Percentiles rank a stretch among this genome's conserved stretches.
Evolutionary conservation across 176 grass and related monocot species (phyloP).

Genomic region (Poa annua): DNA sequence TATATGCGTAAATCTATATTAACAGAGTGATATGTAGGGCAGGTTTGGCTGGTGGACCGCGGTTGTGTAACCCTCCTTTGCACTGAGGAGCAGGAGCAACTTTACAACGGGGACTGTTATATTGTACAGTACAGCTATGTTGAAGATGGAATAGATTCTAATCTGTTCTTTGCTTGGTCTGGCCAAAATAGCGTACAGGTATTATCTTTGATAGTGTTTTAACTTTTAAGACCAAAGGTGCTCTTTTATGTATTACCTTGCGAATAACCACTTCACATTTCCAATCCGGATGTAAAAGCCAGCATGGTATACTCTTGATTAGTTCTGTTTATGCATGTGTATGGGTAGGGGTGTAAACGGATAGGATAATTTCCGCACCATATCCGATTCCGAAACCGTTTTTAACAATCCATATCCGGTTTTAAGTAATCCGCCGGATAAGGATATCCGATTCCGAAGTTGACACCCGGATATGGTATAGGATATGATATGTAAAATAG

Average conservation of each 20-base stretch:
- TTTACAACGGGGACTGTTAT: constrained; percentile 74
- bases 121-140: constrained; percentile 61
- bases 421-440: no score
- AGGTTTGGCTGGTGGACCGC: constrained; percentile 76
- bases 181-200: constrained; percentile 68
- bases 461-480: no score
- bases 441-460: no score
- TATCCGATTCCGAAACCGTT: no score
- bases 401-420: no score
- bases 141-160: constrained; percentile 57
- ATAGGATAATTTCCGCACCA: no score
- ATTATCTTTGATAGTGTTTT: constrained; percentile 8
- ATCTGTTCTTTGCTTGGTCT: constrained; percentile 67
- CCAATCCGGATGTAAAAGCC: not conserved
- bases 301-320: not conserved
- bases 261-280: not conserved
- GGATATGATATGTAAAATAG: no score
- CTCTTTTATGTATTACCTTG: constrained; percentile 5
- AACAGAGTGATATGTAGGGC: constrained; percentile 22
- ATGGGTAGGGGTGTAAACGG: no score
- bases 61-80: constrained; percentile 49
- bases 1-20: constrained; percentile 7
- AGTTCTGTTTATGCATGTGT: not conserved
- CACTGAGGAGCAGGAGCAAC: constrained; percentile 59
- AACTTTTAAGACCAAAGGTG: not conserved